Conservation (phyloP, 306 rosid species). For the Sicyos baderoa region DNA sequence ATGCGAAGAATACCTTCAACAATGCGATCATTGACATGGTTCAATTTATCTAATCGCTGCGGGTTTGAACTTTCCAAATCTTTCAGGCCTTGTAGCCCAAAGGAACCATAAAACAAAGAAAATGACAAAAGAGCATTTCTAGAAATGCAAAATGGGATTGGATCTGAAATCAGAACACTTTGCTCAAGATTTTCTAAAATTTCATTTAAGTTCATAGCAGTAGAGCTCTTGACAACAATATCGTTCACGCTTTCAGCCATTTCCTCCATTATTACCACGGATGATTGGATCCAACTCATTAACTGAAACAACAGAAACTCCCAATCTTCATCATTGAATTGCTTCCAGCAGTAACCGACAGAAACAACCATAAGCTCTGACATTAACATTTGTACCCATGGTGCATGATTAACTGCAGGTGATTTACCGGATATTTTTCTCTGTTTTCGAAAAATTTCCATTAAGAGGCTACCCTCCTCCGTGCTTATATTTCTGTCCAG, state of each 20-base stretch:
- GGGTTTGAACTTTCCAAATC: slow-evolving; percentile 32
- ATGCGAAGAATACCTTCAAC: slow-evolving; percentile 75
- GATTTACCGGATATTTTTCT: slow-evolving; percentile 52
- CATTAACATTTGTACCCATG: slow-evolving; percentile 64
- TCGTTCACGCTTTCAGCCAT: slow-evolving; percentile 65
- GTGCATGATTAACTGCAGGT: slow-evolving; percentile 47
- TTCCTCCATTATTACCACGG: slow-evolving; percentile 80
- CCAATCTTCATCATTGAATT: slow-evolving; percentile 81
- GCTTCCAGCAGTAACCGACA: slow-evolving; percentile 80
- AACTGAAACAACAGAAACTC: slow-evolving; percentile 57
- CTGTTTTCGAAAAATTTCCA: slow-evolving; percentile 72
- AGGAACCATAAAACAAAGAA: slow-evolving; percentile 46
- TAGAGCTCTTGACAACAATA: slow-evolving; percentile 26
- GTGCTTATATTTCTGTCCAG: slow-evolving; percentile 48
- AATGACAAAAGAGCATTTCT: slow-evolving; percentile 80
- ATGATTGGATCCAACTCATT: slow-evolving; percentile 77
- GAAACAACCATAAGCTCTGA: slow-evolving; percentile 73
- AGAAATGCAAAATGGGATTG: slow-evolving; percentile 49
- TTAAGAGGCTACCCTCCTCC: slow-evolving; percentile 53
- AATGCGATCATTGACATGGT: slow-evolving; percentile 59
- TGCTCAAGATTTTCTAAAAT: slow-evolving; percentile 36
- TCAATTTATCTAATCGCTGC: slow-evolving; percentile 44
- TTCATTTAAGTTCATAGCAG: slow-evolving; percentile 34
- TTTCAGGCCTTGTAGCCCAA: slow-evolving; percentile 45
- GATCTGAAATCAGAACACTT: slow-evolving; percentile 47